A percentile compares a stretch with the other conserved stretches of the same genome.
phyloP scores from a whole-genome alignment of 768 basidiomycete species.

The Boletus eberwhitei region DNA sequence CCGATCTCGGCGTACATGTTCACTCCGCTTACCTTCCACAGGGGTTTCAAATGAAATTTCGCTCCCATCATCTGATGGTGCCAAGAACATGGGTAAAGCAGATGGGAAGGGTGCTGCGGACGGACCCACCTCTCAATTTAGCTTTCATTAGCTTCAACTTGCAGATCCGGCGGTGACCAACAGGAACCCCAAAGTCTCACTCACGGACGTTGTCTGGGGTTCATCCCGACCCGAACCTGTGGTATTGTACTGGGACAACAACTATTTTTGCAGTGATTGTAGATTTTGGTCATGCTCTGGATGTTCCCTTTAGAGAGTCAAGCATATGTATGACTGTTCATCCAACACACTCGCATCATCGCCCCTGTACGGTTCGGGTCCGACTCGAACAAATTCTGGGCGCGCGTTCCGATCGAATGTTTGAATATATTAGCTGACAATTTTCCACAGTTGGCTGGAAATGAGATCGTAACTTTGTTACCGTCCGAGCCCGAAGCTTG shows the following conservation, averaged over 20 bases:
- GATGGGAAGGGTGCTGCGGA: background rate
- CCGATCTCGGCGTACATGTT: background rate
- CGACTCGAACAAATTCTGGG: background rate
- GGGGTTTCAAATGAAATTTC: background rate
- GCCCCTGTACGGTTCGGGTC: background rate
- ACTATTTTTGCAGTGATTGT: background rate
- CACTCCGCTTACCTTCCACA: no score
- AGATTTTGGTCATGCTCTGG: background rate
- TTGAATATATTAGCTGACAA: background rate
- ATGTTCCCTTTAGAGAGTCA: background rate
- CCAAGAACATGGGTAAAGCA: background rate
- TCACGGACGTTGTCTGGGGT: background rate
- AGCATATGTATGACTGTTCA: no score
- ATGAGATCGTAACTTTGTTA: no score
- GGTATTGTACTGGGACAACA: no score
- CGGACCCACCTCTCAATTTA: background rate
- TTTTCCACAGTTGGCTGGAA: background rate
- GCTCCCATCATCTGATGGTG: background rate
- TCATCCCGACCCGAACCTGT: no score
- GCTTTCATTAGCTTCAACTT: background rate
- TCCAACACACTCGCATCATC: background rate
- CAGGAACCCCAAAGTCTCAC: background rate
- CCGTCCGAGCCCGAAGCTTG: no score
- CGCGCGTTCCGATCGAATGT: background rate
- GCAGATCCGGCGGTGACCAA: background rate